Evolutionary conservation across 352 stramenopile genomes (phyloP), one percentile per base, ranked within the genome.

Genomic region (Phytophthora kernoviae): DNA sequence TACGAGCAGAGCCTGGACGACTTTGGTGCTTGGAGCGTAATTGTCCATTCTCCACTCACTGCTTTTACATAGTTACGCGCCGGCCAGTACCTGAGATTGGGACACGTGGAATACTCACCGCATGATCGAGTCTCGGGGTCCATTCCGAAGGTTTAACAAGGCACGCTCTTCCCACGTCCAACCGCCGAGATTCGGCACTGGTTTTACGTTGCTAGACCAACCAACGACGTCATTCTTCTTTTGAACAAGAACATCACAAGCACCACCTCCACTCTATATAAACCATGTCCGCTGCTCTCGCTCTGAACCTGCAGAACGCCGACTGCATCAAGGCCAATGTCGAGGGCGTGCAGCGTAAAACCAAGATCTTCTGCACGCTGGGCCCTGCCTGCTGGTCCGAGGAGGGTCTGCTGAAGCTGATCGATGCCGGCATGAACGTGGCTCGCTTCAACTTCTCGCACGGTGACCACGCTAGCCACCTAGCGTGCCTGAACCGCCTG

Each of bases 401-500:
- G 26, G 88, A 96, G 44, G 93, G 68, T 42, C 79, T 99, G 30
- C 91, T 94, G 20, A 54, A 91, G 41, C 66, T 87, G 27, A 84
- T 90, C 43, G 77, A 90, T 54, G 75, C 73, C 49, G 96, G 97
- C 63, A 98, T 99, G 91, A 96, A 94, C 60, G 84, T 99, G 14
- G 98, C 98, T 73, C 85, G 97, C 37, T 84, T 99, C 54, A 99
- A 99, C 78, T 99, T 99, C 75, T 98, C 93, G 36, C 97, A 99
- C 77, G 97, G 97, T 34, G 98, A 97, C 47, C 93, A 96, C 58
- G 93, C 97, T 56, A 93, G 58, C 41, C 81, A 90, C 63, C 62
- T 68, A 48, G 73, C 87, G 48, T 85, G 72, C 22, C 68, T 92
- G 42, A 78, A 53, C 50, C 77, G 78, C 54, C 73, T 92, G 22